A percentile compares a stretch with the other conserved stretches of the same genome.
Conservation (phyloP, 2,329 filamentous ascomycete species). For the Ophiostoma australiae region DNA sequence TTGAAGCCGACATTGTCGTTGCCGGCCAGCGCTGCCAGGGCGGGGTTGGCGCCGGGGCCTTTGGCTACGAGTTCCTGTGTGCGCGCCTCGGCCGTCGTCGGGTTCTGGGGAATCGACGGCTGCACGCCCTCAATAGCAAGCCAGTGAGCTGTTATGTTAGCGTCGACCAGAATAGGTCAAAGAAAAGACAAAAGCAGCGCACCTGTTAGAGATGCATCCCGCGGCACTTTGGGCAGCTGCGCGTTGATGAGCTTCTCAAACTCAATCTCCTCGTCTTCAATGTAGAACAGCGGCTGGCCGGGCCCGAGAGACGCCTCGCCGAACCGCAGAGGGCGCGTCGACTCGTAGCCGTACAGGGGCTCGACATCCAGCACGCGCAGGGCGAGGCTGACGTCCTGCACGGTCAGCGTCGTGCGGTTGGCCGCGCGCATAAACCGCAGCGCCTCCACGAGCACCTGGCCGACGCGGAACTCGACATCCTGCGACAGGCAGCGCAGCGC, state of each 20-base stretch:
- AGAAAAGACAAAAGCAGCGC: background rate
- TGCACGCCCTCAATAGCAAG: slow-evolving; percentile 96
- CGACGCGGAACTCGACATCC: slow-evolving; percentile 92
- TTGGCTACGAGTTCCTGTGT: slow-evolving; percentile 84
- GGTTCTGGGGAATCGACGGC: slow-evolving; percentile 93
- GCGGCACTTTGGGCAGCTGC: slow-evolving; percentile 86
- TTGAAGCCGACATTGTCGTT: slow-evolving; percentile 80
- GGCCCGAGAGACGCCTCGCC: slow-evolving; percentile 91
- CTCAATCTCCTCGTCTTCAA: slow-evolving; percentile 97
- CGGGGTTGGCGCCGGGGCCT: slow-evolving; percentile 80
- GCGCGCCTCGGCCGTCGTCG: slow-evolving; percentile 75
- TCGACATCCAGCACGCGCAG: slow-evolving; percentile 85
- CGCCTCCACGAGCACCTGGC: slow-evolving; percentile 88
- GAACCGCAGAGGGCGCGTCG: slow-evolving; percentile 79
- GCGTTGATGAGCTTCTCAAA: slow-evolving; percentile 99
- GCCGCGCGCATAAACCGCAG: slow-evolving; percentile 94
- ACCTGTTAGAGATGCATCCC: slow-evolving; percentile 69
- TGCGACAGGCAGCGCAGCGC: slow-evolving; percentile 81
- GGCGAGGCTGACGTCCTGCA: slow-evolving; percentile 83
- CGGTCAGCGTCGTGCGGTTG: slow-evolving; percentile 78
- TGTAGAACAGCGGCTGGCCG: slow-evolving; percentile 91
- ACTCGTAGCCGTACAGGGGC: slow-evolving; percentile 93
- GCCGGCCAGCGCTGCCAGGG: slow-evolving; percentile 63
- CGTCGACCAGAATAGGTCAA: too few relatives aligned
- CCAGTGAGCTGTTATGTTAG: slow-evolving; percentile 74